Base-by-base conservation (phyloP, 805 yeast genomes). In the Helenozyma rhizophorensis region DNA sequence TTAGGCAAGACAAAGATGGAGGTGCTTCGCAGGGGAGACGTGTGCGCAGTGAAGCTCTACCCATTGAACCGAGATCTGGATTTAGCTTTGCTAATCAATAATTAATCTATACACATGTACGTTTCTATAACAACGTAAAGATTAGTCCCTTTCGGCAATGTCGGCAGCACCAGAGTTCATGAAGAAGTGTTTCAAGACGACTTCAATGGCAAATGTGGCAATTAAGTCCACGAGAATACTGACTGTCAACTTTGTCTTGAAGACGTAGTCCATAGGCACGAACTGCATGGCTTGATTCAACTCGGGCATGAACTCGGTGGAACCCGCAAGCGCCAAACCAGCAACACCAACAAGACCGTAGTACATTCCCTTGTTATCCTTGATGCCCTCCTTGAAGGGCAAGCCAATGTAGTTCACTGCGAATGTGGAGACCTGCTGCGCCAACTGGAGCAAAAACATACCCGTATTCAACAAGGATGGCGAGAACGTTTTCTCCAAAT, bases 371-470 rank as follows among this genome's bases (percentile, higher is more conserved):
- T 81, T 84, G 65, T 93, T 93, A 59, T 83, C 95, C 33, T 69
- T 70, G 50, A 93, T 83, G 36, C 86, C 78, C 65, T 93, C 96
- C 59, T 95, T 82, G 69, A 93, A 93, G 35, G 98, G 98, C 48
- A 83, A 80, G 34, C 98, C 98, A 67, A 87, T 95, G 62, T 93
- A 93, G 65, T 93, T 93, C 37, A 93, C 96, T 14, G 96, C 96
- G 69, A 89, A 93, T 0, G 98, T 93, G 11, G 97, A 86, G 33
- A 93, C 95, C 62, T 93, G 96, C 68, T 93, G 97, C 13, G 95
- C 90, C 51, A 93, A 73, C 61, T 89, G 97, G 36, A 93, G 74
- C 57, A 93, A 72, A 65, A 89, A 93, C 70, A 93, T 89, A 51
- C 96, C 97, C 24, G 97, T 90, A 66, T 93, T 93, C 57, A 93